These are phyloP conservation scores for Ophiocytium majus DNA, from an alignment of 352 stramenopile species.

Conservation along the genomic window DNA sequence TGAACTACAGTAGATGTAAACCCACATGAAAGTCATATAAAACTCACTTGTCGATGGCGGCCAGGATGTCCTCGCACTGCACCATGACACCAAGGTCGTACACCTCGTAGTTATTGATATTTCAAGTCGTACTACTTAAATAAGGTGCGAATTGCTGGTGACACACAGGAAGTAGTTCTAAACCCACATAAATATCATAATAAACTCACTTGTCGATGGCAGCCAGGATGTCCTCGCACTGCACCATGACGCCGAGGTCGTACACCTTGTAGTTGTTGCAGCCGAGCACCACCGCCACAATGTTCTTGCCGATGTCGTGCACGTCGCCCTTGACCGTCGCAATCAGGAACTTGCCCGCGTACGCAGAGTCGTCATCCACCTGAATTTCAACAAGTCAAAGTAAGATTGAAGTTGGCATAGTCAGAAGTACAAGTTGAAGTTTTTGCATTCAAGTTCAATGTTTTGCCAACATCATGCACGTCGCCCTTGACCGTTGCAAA, in stretches of 20 bases:
- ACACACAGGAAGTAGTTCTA: too few species aligned
- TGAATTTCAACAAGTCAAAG: too few species aligned
- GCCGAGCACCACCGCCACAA: conserved; percentile 93
- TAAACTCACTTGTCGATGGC: conserved; percentile 61
- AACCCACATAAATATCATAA: too few species aligned
- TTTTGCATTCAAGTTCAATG: conserved; percentile 98
- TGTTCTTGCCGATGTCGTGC: conserved; percentile 99
- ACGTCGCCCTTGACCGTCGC: conserved; percentile 98
- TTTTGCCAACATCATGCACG: conserved; percentile 98
- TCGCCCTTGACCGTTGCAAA: conserved; percentile 98
- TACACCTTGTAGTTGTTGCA: conserved; percentile 98
- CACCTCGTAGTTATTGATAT: conserved; percentile 63
- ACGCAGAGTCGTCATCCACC: conserved; percentile 68
- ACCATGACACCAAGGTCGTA: conserved; percentile 96
- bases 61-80: conserved; percentile 80
- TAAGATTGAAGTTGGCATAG: too few species aligned
- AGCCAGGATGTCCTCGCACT: conserved; percentile 80
- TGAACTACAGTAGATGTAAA: too few species aligned
- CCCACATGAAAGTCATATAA: too few species aligned
- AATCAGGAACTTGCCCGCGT: conserved; percentile 73
- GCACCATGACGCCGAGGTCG: conserved; percentile 95
- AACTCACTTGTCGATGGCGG: conserved; percentile 62
- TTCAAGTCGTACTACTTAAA: too few species aligned
- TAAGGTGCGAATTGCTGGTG: too few species aligned
- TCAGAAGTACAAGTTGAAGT: conserved; percentile 93